Evolutionary conservation across 208 protist species (phyloP).

Genomic region (Trypanosoma platydactyli): DNA sequence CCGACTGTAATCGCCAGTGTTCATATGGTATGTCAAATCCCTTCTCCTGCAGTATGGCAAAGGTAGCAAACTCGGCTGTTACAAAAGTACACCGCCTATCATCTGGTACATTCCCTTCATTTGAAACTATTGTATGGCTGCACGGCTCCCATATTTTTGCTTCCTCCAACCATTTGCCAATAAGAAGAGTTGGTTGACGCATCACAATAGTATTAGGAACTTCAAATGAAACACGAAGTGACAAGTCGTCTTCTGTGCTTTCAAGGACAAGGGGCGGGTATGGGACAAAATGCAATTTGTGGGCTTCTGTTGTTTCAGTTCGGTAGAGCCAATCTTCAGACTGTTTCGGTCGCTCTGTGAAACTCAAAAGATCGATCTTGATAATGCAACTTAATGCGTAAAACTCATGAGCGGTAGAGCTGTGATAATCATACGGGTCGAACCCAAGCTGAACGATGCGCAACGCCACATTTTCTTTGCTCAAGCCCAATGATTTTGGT

Average conservation of each 20-base stretch:
- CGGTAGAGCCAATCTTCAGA: slow-evolving; percentile 82
- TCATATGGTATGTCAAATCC: slow-evolving; percentile 91
- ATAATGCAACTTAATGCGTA: slow-evolving; percentile 88
- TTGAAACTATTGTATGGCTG: slow-evolving; percentile 62
- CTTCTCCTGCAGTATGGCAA: slow-evolving; percentile 89
- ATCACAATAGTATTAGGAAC: slow-evolving; percentile 79
- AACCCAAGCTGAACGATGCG: slow-evolving; percentile 87
- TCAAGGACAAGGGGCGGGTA: slow-evolving; percentile 76
- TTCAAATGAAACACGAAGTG: slow-evolving; percentile 84
- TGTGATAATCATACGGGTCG: slow-evolving; percentile 71
- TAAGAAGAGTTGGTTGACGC: slow-evolving; percentile 76
- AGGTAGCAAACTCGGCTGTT: slow-evolving; percentile 76
- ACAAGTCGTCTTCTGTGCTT: slow-evolving; percentile 57
- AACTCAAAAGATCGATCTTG: slow-evolving; percentile 83
- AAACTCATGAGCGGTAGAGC: slow-evolving; percentile 47
- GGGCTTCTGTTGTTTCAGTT: slow-evolving; percentile 59
- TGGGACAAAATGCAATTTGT: slow-evolving; percentile 66
- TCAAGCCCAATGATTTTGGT: slow-evolving; percentile 84
- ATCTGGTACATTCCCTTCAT: slow-evolving; percentile 28
- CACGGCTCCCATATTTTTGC: slow-evolving; percentile 80
- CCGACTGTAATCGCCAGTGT: slow-evolving; percentile 72
- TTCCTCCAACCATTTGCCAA: slow-evolving; percentile 79
- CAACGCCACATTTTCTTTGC: slow-evolving; percentile 87
- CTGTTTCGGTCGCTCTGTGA: slow-evolving; percentile 68
- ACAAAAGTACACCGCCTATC: slow-evolving; percentile 63